Percentiles rank a stretch among this genome's conserved stretches.
phyloP scores from a whole-genome alignment of 768 basidiomycete genomes.

The Rhodocollybia butyracea region DNA sequence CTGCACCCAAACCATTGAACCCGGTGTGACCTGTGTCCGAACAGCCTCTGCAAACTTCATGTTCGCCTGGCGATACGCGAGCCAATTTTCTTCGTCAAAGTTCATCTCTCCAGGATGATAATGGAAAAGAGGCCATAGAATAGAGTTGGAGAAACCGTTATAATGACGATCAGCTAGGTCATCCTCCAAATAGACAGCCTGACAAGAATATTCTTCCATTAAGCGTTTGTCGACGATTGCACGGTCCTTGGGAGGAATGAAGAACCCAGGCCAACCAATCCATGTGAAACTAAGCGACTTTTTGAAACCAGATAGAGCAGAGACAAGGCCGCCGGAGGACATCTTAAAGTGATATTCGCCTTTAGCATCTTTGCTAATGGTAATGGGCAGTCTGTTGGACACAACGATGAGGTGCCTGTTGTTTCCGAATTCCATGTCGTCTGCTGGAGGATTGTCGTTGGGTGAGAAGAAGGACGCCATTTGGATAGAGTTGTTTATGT shows the following conservation, averaged over 20 bases:
- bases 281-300: slow-evolving; percentile 97
- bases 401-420: slow-evolving; percentile 84
- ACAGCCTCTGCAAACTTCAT: slow-evolving; percentile 91
- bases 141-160: slow-evolving; percentile 98
- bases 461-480: slow-evolving; percentile 25
- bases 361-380: slow-evolving; percentile 87
- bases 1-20: slow-evolving; percentile 99
- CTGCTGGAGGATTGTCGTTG: slow-evolving; percentile 23
- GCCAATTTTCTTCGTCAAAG: slow-evolving; percentile 98
- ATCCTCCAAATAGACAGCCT: slow-evolving; percentile 96
- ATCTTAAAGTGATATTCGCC: slow-evolving; percentile 99
- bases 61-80: slow-evolving; percentile 96
- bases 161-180: slow-evolving; percentile 98
- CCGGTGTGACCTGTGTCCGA: slow-evolving; percentile 70
- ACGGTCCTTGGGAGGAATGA: slow-evolving; percentile 92
- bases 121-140: slow-evolving; percentile 99
- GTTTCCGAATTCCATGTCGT: slow-evolving; percentile 44
- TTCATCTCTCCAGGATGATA: slow-evolving; percentile 99
- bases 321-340: slow-evolving; percentile 97
- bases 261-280: slow-evolving; percentile 95
- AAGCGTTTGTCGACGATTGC: slow-evolving; percentile 87
- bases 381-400: slow-evolving; percentile 92
- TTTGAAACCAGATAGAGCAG: slow-evolving; percentile 96
- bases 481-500: slow-evolving; percentile 22
- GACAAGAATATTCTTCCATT: slow-evolving; percentile 93